Evolutionary conservation across 2,329 filamentous ascomycete species (phyloP).

Genomic region (Gaeumannomyces sp.): DNA sequence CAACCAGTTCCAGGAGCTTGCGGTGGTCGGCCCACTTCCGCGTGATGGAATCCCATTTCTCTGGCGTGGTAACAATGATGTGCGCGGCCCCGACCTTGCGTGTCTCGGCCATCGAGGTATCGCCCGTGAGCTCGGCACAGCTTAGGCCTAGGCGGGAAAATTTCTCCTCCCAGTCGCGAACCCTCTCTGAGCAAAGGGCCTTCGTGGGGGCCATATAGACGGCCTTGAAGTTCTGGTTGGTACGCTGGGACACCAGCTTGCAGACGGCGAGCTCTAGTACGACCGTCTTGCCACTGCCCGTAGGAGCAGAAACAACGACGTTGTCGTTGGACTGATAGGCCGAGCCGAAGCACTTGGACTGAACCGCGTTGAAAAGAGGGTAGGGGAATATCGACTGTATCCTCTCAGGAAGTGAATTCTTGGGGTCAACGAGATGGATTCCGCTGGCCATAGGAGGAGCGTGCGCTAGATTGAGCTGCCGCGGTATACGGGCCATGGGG

Average conservation of each 20-base stretch:
- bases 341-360: conserved; percentile 68
- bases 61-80: conserved; percentile 81
- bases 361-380: conserved; percentile 71
- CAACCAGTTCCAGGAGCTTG: conserved; percentile 67
- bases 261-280: conserved; percentile 79
- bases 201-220: conserved; percentile 84
- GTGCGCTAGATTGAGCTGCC: conserved; percentile 13
- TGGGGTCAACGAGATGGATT: conserved; percentile 33
- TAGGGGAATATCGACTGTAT: conserved; percentile 67
- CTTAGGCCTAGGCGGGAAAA: conserved; percentile 61
- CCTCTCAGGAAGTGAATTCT: conserved; percentile 58
- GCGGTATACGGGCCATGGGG: background rate
- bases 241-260: conserved; percentile 52
- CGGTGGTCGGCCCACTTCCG: conserved; percentile 79
- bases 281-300: conserved; percentile 79
- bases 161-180: conserved; percentile 71
- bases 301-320: conserved; percentile 73
- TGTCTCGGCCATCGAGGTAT: conserved; percentile 64
- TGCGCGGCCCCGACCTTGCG: conserved; percentile 64
- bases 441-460: conserved; percentile 32
- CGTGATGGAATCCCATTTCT: conserved; percentile 89
- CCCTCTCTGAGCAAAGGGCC: conserved; percentile 70
- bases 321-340: conserved; percentile 67
- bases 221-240: conserved; percentile 64
- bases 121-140: conserved; percentile 75